Base-by-base conservation (phyloP, 768 basidiomycete species). In the Suillus plorans region DNA sequence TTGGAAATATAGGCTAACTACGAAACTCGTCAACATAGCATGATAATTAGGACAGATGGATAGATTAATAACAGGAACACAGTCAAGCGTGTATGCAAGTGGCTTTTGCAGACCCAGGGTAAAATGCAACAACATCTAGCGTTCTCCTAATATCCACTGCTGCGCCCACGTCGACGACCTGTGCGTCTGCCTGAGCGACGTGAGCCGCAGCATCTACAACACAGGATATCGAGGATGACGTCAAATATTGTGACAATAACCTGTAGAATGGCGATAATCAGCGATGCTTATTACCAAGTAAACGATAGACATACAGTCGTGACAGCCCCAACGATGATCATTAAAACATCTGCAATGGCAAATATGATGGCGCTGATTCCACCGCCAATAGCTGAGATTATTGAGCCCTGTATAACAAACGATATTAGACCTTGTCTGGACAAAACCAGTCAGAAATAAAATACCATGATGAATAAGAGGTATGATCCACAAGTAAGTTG, bases 191-290 rank as follows among this genome's bases (percentile, higher is more conserved):
- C 39, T 18, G 57, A 18, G 25, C 57, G 39, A 20, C 57, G 57
- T 3, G 57, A 58, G 39, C 57, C 57, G 28, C 9, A 64, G 31
- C 64, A 65, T 53, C 49, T 37, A 53, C 64, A 65, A 28, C 64
- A 65, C 25, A 65, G 36, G 18, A 65, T 52, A 42, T 65, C 64
- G 8, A 52, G 7, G 34, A 65, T 65, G 20, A 65, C 61, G 69
- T 89, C 80, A 69, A 88, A 85, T 66, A 89, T 89, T 0, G 86
- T 84, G 22, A 88, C 87, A 59, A 90, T 82, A 39, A 89, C 77
- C 89, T 90, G 68, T 10, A 66, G 42, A 59, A 49, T 41, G 28
- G 8, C 13, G 22, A 25, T 16, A 13, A 28, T 22, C 9, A 42
- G 25, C 5, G 16, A 36, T 6, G 18, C 25, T 25, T 6, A 20